Conservation (phyloP, 2,329 filamentous ascomycete genomes). For the Myriosclerotinia duriaeana region DNA sequence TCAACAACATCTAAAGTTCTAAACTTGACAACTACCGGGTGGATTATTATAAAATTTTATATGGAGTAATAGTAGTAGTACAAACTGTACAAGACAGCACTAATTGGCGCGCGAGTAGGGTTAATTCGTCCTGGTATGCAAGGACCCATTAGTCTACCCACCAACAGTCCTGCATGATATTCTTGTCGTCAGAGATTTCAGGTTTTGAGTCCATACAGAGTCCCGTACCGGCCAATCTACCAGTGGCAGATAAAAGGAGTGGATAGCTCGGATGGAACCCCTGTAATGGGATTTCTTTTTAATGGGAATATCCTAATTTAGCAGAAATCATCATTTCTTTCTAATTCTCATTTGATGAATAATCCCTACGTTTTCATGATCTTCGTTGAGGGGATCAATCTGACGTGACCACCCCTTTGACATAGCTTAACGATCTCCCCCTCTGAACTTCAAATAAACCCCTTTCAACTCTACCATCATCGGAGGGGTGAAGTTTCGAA, state of each 20-base stretch:
- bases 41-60: background rate
- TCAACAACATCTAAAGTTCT: background rate
- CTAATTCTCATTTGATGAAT: too few species aligned
- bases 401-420: too few species aligned
- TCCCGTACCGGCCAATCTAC: background rate
- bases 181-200: background rate
- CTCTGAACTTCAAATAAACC: background rate
- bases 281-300: too few species aligned
- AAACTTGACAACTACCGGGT: background rate
- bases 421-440: background rate
- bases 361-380: too few species aligned
- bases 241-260: too few species aligned
- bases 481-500: background rate
- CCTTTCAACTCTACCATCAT: background rate
- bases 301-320: too few species aligned
- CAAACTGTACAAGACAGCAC: too few species aligned
- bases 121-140: background rate
- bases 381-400: too few species aligned
- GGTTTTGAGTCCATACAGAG: background rate
- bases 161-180: background rate
- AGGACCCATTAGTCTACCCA: background rate
- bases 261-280: too few species aligned
- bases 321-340: too few species aligned
- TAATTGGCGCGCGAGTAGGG: too few species aligned
- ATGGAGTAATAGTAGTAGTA: background rate